phyloP scores from a whole-genome alignment of 371 early-diverging fungal species.

The Mortierella sp. region DNA sequence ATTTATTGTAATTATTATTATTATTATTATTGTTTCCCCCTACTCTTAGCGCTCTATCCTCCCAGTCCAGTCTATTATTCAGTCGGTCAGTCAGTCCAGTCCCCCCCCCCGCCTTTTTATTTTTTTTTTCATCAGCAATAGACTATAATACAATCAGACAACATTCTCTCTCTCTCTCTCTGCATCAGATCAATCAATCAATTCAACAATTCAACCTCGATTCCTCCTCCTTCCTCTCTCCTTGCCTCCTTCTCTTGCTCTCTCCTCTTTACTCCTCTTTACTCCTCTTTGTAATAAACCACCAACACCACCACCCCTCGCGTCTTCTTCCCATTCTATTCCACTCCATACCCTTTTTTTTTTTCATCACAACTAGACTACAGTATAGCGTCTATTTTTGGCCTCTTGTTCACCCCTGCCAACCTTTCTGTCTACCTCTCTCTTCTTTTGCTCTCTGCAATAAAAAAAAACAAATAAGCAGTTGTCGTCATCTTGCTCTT shows the following conservation, averaged over 20 bases:
- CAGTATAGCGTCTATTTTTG: neutral
- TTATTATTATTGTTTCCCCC: no score
- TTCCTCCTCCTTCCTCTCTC: neutral
- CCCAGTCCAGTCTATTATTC: no score
- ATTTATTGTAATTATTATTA: no score
- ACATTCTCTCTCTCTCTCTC: neutral
- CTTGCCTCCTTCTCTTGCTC: neutral
- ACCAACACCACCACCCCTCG: neutral
- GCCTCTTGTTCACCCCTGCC: neutral
- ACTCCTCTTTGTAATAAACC: neutral
- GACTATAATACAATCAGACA: no score
- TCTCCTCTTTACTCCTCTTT: neutral
- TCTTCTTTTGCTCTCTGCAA: no score
- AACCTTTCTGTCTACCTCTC: neutral
- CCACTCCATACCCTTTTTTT: slow-evolving; percentile 10
- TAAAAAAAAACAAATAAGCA: neutral
- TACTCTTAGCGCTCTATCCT: no score
- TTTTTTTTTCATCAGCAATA: no score
- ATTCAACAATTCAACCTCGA: neutral
- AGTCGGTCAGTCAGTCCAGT: no score
- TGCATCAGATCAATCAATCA: neutral
- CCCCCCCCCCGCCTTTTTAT: no score
- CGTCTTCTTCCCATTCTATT: neutral
- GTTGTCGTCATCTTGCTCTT: slow-evolving; percentile 1
- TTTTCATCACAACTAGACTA: neutral